Evolutionary conservation across 2,329 filamentous ascomycete genomes (phyloP).

Genomic region (Aspergillus novofumigatus): DNA sequence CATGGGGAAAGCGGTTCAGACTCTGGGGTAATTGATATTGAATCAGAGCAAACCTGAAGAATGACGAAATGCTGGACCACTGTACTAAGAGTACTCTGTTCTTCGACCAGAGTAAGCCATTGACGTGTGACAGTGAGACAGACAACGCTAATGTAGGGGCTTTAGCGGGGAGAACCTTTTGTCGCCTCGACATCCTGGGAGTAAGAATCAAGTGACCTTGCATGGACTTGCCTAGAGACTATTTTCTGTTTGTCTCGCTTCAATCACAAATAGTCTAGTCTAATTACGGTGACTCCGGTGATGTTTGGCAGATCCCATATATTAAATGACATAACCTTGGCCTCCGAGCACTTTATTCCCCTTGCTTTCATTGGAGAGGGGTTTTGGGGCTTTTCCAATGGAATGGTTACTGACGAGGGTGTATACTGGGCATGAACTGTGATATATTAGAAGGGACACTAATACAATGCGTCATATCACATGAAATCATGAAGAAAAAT

Average conservation of each 20-base stretch:
- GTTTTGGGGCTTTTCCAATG: not conserved
- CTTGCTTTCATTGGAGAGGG: not conserved
- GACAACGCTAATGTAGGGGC: not conserved
- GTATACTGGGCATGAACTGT: no score
- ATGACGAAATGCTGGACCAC: not conserved
- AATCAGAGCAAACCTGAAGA: not conserved
- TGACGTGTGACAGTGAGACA: no score
- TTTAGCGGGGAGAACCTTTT: not conserved
- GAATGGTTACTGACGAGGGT: not conserved
- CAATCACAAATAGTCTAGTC: not conserved
- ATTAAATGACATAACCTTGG: not conserved
- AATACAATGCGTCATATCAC: no score
- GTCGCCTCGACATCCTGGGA: no score
- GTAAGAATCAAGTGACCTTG: no score
- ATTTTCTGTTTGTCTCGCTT: not conserved
- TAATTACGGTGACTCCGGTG: not conserved
- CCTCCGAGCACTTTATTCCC: not conserved
- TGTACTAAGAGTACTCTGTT: not conserved
- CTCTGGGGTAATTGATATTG: not conserved
- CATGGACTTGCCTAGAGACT: no score
- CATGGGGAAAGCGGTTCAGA: not conserved
- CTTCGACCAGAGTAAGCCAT: not conserved
- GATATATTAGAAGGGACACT: not conserved
- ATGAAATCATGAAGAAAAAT: no score
- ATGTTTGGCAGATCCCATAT: not conserved